These are phyloP conservation scores for Daldinia concentrica DNA, from an alignment of 495 filamentous ascomycete species.

Conservation along the genomic window DNA sequence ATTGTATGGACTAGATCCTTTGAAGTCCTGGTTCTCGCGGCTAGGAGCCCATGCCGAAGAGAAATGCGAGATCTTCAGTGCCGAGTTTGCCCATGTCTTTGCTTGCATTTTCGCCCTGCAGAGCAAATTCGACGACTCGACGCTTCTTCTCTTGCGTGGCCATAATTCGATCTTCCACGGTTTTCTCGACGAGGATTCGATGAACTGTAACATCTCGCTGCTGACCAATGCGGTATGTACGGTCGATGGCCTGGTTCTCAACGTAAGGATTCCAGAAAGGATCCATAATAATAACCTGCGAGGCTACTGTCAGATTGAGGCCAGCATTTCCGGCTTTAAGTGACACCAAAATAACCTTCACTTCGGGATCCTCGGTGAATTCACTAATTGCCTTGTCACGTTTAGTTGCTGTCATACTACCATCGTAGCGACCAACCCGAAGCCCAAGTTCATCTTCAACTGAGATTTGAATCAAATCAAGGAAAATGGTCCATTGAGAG, in stretches of 20 bases:
- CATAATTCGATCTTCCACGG: conserved; percentile 89
- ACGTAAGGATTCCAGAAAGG: conserved; percentile 96
- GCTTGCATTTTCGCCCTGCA: conserved; percentile 42
- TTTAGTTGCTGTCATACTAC: conserved; percentile 74
- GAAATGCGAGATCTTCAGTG: conserved; percentile 1
- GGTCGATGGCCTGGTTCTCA: conserved; percentile 92
- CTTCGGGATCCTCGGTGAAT: conserved; percentile 72
- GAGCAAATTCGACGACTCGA: conserved; percentile 75
- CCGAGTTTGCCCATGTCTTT: background rate
- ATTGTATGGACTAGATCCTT: background rate
- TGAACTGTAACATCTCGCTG: conserved; percentile 78
- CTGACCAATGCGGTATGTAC: conserved; percentile 90
- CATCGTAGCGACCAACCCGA: conserved; percentile 79
- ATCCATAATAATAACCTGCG: conserved; percentile 88
- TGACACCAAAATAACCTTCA: conserved; percentile 84
- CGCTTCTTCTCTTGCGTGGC: conserved; percentile 83
- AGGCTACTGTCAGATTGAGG: conserved; percentile 84
- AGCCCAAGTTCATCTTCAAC: conserved; percentile 59
- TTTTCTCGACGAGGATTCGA: conserved; percentile 75
- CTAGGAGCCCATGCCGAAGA: conserved; percentile 3
- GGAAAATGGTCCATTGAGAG: conserved; percentile 86
- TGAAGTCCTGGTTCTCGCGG: background rate
- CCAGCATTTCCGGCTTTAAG: conserved; percentile 91
- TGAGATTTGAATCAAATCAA: conserved; percentile 86
- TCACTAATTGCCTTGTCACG: conserved; percentile 76